Conservation (phyloP, 2,329 filamentous ascomycete species). For the Sporothrix brunneoviolacea region DNA sequence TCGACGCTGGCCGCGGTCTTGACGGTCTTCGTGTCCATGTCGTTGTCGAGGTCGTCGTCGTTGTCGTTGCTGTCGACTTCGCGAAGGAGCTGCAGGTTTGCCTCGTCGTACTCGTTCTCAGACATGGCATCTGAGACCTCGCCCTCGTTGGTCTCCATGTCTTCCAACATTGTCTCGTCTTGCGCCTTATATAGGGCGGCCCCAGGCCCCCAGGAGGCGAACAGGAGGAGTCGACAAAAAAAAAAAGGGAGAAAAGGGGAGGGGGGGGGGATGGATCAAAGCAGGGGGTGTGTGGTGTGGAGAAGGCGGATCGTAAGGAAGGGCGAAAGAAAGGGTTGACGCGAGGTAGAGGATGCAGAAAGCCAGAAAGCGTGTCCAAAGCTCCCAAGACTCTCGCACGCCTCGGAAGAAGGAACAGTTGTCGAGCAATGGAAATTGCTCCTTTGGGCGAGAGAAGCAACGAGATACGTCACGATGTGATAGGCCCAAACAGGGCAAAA, state of each 20-base stretch:
- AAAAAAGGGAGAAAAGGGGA: constrained; percentile 1
- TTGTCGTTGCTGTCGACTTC: constrained; percentile 34
- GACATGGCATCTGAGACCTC: constrained; percentile 54
- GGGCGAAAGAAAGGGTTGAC: not conserved
- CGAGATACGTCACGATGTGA: not conserved
- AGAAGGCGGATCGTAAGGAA: not conserved
- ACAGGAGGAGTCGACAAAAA: constrained; percentile 10
- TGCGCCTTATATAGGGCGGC: constrained; percentile 41
- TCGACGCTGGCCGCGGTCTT: constrained; percentile 12
- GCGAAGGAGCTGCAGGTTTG: constrained; percentile 34
- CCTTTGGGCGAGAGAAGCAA: not conserved
- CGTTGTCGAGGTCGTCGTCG: not conserved
- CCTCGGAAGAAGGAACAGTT: not conserved
- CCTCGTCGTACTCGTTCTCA: constrained; percentile 50
- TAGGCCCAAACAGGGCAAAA: not conserved
- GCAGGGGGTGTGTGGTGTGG: not conserved
- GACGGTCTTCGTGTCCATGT: constrained; percentile 36
- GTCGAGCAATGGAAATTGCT: not conserved
- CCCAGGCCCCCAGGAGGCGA: constrained; percentile 14
- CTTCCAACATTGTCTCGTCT: constrained; percentile 50
- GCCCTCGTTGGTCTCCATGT: constrained; percentile 45
- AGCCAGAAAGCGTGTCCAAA: not conserved
- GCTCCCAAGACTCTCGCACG: not conserved
- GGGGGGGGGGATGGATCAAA: constrained; percentile 2
- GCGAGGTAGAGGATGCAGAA: not conserved